A percentile compares a stretch with the other conserved stretches of the same genome.
Evolutionary conservation across 495 filamentous ascomycete genomes (phyloP).

Genomic region (Bombardia bombarda): DNA sequence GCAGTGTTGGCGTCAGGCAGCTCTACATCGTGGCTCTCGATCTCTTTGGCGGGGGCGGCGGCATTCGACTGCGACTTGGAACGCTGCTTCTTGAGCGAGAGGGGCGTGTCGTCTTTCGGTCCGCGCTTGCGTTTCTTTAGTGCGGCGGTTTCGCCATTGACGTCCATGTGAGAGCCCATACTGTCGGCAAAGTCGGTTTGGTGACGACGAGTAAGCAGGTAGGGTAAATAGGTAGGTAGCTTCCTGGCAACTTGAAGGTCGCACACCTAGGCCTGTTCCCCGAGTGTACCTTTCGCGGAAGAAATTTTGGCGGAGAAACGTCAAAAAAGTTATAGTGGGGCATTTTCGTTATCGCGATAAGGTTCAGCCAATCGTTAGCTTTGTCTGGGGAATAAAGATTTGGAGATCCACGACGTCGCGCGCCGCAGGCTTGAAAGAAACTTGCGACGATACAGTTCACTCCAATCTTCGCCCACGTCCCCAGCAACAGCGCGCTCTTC

Average conservation of each 20-base stretch:
- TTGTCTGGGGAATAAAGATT: constrained; percentile 12
- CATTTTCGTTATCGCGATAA: constrained; percentile 24
- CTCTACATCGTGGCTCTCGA: constrained; percentile 7
- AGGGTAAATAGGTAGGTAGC: neutral
- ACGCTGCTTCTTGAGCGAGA: constrained; percentile 19
- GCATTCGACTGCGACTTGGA: constrained; percentile 6
- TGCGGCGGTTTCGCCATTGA: constrained; percentile 21
- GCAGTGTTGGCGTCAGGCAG: constrained; percentile 5
- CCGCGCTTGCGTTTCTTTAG: constrained; percentile 29
- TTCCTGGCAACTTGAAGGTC: no score
- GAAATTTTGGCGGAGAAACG: constrained; percentile 28
- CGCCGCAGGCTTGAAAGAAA: neutral
- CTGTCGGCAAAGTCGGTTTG: no score
- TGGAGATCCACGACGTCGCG: constrained; percentile 2
- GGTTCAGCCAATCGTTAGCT: constrained; percentile 15
- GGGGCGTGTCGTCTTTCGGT: constrained; percentile 20
- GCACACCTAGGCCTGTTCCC: neutral
- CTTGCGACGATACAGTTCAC: neutral
- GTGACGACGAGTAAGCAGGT: no score
- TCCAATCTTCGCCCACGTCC: neutral
- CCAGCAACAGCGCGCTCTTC: neutral
- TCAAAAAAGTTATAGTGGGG: constrained; percentile 27
- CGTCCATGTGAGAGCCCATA: no score
- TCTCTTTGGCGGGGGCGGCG: neutral
- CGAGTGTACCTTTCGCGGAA: constrained; percentile 1